Conservation (phyloP, 2,329 filamentous ascomycete species). For the Penicillium glabrum region DNA sequence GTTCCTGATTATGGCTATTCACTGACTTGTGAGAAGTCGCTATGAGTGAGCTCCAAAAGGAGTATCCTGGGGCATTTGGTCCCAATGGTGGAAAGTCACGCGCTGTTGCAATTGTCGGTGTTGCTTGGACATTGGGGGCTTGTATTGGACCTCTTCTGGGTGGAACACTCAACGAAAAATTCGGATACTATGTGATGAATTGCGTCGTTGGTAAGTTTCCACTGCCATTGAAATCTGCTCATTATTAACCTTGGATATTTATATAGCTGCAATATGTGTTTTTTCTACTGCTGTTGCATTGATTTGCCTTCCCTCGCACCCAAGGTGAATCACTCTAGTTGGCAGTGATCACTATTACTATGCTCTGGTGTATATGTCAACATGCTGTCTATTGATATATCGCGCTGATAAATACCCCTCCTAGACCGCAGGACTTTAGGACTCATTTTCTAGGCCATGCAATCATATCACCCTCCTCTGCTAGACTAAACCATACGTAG, state of each 20-base stretch:
- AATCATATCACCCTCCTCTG: too few species aligned
- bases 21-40: neutral
- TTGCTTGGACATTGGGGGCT: neutral
- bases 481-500: too few species aligned
- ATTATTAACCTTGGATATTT: neutral
- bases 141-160: neutral
- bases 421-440: too few species aligned
- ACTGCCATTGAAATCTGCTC: neutral
- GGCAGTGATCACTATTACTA: neutral
- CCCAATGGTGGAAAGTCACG: neutral
- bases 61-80: neutral
- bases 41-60: neutral
- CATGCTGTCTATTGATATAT: too few species aligned
- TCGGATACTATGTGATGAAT: neutral
- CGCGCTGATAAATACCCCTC: too few species aligned
- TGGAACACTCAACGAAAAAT: neutral
- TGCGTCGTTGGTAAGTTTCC: neutral
- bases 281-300: neutral
- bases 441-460: too few species aligned
- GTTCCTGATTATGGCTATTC: neutral
- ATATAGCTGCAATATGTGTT: neutral
- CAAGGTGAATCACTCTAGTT: neutral
- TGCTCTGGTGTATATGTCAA: too few species aligned
- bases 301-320: neutral
- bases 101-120: neutral